Percentiles rank a stretch among this genome's conserved stretches.
phyloP scores from a whole-genome alignment of 1,139 yeast genomes.

The Pneumocystis carinii region DNA sequence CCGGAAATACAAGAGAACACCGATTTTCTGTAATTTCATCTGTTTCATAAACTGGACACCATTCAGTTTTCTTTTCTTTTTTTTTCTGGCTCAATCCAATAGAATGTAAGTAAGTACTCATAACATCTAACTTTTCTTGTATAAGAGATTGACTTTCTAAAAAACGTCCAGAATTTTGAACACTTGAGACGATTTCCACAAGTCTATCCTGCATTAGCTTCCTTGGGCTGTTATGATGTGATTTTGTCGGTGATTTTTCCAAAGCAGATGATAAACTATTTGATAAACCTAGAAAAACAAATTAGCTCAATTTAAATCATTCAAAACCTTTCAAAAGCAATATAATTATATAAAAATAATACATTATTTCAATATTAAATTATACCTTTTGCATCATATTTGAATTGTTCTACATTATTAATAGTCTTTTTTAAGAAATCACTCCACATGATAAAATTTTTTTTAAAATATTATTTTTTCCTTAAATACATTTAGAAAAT shows the following conservation, averaged over 20 bases:
- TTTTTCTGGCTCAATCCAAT: not conserved
- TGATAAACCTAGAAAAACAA: not conserved
- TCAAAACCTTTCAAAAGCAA: not conserved
- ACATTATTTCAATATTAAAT: not conserved
- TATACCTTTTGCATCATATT: not conserved
- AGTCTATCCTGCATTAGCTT: not conserved
- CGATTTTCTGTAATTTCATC: not conserved
- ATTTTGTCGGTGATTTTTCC: not conserved
- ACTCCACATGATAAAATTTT: not conserved
- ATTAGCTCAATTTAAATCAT: not conserved
- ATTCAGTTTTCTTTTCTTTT: not conserved
- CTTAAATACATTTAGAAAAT: no score
- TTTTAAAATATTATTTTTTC: not conserved
- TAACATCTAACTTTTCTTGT: no score
- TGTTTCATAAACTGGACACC: not conserved
- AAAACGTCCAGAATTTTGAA: not conserved
- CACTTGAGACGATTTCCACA: not conserved
- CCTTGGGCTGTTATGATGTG: not conserved
- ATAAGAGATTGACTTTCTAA: not conserved
- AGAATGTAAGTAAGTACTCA: not conserved
- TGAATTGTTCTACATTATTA: conserved; percentile 4
- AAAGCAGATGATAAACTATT: not conserved
- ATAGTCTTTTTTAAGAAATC: conserved; percentile 3
- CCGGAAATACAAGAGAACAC: not conserved
- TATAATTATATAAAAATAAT: not conserved